phyloP scores from a whole-genome alignment of 164 flowering plant genomes.

The Umbellularia californica region DNA sequence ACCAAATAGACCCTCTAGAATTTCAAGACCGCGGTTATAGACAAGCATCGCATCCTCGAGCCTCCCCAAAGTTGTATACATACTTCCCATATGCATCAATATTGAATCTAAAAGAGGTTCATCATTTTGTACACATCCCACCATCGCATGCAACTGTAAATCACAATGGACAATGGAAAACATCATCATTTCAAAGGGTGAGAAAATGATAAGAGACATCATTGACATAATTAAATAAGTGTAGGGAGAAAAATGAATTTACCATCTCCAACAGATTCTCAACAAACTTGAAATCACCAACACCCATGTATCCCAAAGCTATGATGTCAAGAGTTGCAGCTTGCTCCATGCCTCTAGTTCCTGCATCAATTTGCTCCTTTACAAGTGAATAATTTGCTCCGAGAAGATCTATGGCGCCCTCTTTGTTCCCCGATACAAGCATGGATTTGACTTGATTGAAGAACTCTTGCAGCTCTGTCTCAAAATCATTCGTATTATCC shows the following conservation, averaged over 20 bases:
- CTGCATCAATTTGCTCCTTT: conserved; percentile 62
- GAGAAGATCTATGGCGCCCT: conserved; percentile 62
- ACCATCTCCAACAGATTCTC: conserved; percentile 51
- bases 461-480: conserved; percentile 60
- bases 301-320: conserved; percentile 63
- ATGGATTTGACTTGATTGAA: conserved; percentile 61
- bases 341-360: conserved; percentile 65
- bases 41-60: conserved; percentile 46
- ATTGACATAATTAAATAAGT: not conserved
- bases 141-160: conserved; percentile 51
- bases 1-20: conserved; percentile 66
- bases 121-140: conserved; percentile 40
- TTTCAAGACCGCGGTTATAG: conserved; percentile 49
- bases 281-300: conserved; percentile 56
- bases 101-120: conserved; percentile 66
- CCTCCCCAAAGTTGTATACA: conserved; percentile 64
- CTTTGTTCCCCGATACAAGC: conserved; percentile 54
- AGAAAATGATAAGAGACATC: not conserved
- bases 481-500: conserved; percentile 40
- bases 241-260: conserved; percentile 2
- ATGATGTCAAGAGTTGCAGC: conserved; percentile 80
- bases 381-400: conserved; percentile 76
- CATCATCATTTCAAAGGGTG: not conserved
- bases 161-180: not conserved
- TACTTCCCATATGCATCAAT: conserved; percentile 84